Percentiles rank a stretch among this genome's conserved stretches.
Evolutionary conservation across 306 rosid species (phyloP).

Genomic region (Echinosophora koreensis): DNA sequence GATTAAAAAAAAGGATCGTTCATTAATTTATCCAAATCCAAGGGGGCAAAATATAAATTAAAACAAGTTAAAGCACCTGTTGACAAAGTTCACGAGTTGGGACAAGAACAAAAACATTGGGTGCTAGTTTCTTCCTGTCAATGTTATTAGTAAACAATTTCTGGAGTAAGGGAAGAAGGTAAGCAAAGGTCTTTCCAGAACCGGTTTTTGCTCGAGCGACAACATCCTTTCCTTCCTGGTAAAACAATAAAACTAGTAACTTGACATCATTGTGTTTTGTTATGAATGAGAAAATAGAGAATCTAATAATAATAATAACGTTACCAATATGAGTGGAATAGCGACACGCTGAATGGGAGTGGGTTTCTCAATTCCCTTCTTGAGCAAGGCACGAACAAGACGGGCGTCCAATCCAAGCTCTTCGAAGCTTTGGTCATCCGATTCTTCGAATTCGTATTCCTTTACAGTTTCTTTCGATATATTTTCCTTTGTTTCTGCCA

Average conservation of each 20-base stretch:
- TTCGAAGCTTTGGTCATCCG: conserved; percentile 63
- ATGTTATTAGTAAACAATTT: conserved; percentile 62
- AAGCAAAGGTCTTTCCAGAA: conserved; percentile 94
- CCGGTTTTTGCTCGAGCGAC: conserved; percentile 97
- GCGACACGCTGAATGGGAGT: conserved; percentile 91
- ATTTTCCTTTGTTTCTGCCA: conserved; percentile 48
- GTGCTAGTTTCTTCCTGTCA: conserved; percentile 72
- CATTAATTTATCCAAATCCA: background rate
- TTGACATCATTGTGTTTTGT: background rate
- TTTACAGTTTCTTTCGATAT: conserved; percentile 42
- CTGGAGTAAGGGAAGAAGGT: conserved; percentile 91
- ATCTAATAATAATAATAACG: conserved; percentile 30
- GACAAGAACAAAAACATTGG: conserved; percentile 78
- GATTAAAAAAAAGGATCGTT: background rate
- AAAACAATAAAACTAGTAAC: too few species aligned
- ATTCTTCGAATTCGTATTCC: conserved; percentile 32
- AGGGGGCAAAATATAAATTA: background rate
- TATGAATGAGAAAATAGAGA: too few species aligned
- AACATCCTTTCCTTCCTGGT: conserved; percentile 92
- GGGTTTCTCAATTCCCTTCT: conserved; percentile 66
- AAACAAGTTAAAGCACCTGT: conserved; percentile 56
- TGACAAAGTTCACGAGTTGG: conserved; percentile 87
- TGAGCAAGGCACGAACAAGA: conserved; percentile 65
- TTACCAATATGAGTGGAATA: conserved; percentile 46
- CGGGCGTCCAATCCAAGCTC: conserved; percentile 58